phyloP scores from a whole-genome alignment of 345 rosid genomes.

The Lumnitzera racemosa region DNA sequence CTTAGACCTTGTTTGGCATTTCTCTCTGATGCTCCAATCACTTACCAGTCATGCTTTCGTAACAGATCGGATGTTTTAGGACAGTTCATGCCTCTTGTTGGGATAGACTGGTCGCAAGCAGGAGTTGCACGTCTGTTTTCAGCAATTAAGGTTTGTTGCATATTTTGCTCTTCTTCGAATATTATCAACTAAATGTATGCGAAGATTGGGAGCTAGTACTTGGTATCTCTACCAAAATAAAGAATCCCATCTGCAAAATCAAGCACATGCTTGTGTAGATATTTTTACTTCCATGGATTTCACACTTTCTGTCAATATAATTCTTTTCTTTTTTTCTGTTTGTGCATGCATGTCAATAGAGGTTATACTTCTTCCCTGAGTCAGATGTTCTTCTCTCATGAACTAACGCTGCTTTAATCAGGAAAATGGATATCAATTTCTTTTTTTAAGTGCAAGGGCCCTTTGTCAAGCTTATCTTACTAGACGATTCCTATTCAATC shows the following conservation, averaged over 20 bases:
- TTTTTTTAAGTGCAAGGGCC: conserved; percentile 17
- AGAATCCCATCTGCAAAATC: too few species aligned
- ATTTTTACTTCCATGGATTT: too few species aligned
- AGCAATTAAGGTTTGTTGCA: conserved; percentile 66
- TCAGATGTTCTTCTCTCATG: not conserved
- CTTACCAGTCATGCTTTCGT: not conserved
- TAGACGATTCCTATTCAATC: conserved; percentile 15
- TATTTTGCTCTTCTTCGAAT: not conserved
- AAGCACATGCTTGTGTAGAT: too few species aligned
- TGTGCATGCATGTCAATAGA: too few species aligned
- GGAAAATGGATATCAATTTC: conserved; percentile 20
- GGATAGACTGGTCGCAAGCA: conserved; percentile 85
- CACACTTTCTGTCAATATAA: too few species aligned
- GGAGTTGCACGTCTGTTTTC: conserved; percentile 88
- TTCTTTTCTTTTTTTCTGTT: too few species aligned
- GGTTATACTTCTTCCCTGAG: not conserved
- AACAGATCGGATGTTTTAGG: conserved; percentile 88
- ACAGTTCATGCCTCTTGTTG: conserved; percentile 96
- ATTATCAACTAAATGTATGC: too few species aligned
- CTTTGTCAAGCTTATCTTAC: conserved; percentile 19
- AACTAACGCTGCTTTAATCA: conserved; percentile 1
- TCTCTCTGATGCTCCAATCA: too few species aligned
- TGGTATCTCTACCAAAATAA: not conserved
- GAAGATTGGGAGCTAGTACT: not conserved
- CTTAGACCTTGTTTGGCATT: too few species aligned